Base-by-base conservation (phyloP, 1,284 basidiomycete species). In the Mycosarcoma maydis region DNA sequence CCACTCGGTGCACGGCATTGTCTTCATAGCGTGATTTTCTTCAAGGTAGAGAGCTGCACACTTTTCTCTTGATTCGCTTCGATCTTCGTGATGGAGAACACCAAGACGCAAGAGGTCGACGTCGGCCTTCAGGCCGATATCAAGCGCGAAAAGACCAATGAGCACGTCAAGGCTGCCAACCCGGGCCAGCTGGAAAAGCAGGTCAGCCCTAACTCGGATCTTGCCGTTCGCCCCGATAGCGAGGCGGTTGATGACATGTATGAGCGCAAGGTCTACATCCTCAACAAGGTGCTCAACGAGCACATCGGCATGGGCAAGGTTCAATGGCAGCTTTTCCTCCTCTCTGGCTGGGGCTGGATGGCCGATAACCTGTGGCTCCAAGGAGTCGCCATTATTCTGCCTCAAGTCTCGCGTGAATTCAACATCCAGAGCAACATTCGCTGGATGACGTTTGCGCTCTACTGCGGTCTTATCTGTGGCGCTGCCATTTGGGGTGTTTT, bases 211-310 rank as follows among this genome's bases (percentile, higher is more conserved):
- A 51, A 50, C 7, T 49, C 41, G 13, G 49, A 54, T 19, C 37
- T 11, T 5, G 17, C 57, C 23, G 38, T 46, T 13, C 64, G 58
- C 22, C 42, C 44, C 26, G 75, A 75, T 26, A 48, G 54, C 36
- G 34, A 40, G 26, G 73, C 72, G 3, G 65, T 80, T 30, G 75
- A 74, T 43, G 64, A 76, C n/a, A 56, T 75, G 29, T 80, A 80
- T 53, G 61, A 59, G 37, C 61, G 78, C 45, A 81, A 81, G 53
- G 74, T 77, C 39, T 80, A 75, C 53, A 76, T 81, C 38, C 54
- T 81, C 52, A 81, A 81, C 71, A 70, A 73, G 57, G 73, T 80
- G 33, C 76, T 81, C 60, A 79, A 78, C 60, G 78, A 81, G 32
- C 58, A 80, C 39, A 77, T 80, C 26, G 76, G 76, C 37, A 78